Evolutionary conservation across 2,329 filamentous ascomycete species (phyloP), one percentile per base, ranked within the genome.

Genomic region (Fusarium sulawesiense): DNA sequence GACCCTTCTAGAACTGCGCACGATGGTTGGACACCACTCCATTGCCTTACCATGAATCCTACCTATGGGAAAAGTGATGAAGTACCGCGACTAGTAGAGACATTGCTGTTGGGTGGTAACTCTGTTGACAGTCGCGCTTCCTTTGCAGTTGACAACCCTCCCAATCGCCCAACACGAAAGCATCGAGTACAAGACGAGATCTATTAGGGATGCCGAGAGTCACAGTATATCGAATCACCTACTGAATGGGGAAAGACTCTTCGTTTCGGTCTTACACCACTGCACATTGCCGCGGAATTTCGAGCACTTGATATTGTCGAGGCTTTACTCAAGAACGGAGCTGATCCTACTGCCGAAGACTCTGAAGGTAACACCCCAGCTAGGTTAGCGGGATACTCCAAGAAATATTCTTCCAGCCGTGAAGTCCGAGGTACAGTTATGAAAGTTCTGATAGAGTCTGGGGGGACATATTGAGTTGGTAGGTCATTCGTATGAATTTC

Each of bases 391-490:
- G 34, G 34, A 2, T 2, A 37, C 2, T 37, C 34, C 18, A 37
- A n/a, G 11, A n/a, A 3, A 11, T n/a, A 37, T 12, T 1, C 34
- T n/a, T n/a, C 18, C 6, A 4, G 2, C 0, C 7, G 34, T n/a
- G 34, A 37, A 37, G 34, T 2, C n/a, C 34, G 18, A 37, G 34
- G 10, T 7, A n/a, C 34, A 37, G 18, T 37, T 12, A 37, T n/a
- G 18, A 12, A 0, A 7, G 6, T 12, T n/a, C 34, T 37, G 5
- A 37, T 37, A 21, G 21, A 21, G 21, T 21, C 34, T 4, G 34
- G 34, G 2, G 34, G 34, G 18, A 2, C 34, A 37, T 37, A 37
- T 37, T 37, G 34, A 37, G 34, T n/a, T 7, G 34, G 34, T n/a
- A 12, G 3, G 1, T n/a, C 10, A 37, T 34, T 34, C 7, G 7